phyloP scores from a whole-genome alignment of 176 grass and related monocot genomes.

The Luzula sylvatica region DNA sequence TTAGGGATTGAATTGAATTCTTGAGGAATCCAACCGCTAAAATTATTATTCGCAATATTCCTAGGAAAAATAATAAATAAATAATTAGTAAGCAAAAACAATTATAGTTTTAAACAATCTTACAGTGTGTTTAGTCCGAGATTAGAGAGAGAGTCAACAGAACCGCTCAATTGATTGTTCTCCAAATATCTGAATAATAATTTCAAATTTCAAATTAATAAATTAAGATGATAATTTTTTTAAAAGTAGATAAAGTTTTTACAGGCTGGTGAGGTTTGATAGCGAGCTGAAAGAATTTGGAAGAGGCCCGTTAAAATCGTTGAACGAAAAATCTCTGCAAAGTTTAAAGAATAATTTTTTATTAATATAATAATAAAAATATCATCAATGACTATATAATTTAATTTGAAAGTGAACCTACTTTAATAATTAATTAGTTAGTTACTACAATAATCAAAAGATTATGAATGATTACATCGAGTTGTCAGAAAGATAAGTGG shows the following conservation, averaged over 20 bases:
- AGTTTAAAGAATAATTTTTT: constrained; percentile 23
- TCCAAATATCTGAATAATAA: constrained; percentile 81
- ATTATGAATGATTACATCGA: too few relatives aligned
- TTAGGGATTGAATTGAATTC: constrained; percentile 82
- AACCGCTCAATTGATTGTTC: constrained; percentile 76
- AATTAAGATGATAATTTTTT: constrained; percentile 11
- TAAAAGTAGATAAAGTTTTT: constrained; percentile 36
- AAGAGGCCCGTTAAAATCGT: constrained; percentile 74
- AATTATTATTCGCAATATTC: constrained; percentile 95
- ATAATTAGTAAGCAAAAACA: background rate
- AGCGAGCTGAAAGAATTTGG: constrained; percentile 71
- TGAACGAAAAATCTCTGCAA: constrained; percentile 94
- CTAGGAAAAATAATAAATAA: constrained; percentile 24
- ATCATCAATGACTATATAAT: background rate
- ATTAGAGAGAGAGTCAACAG: constrained; percentile 64
- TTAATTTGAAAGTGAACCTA: too few relatives aligned
- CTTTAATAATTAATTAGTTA: too few relatives aligned
- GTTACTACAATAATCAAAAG: too few relatives aligned
- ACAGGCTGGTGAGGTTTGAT: constrained; percentile 91
- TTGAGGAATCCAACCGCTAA: constrained; percentile 89
- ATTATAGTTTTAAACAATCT: constrained; percentile 16
- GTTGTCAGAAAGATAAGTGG: too few relatives aligned
- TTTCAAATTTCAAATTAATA: constrained; percentile 14
- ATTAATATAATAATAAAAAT: background rate
- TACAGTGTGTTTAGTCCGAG: constrained; percentile 77